These are phyloP conservation scores for Epichloe amarillans DNA, from an alignment of 2,329 filamentous ascomycete species.

Conservation along the genomic window DNA sequence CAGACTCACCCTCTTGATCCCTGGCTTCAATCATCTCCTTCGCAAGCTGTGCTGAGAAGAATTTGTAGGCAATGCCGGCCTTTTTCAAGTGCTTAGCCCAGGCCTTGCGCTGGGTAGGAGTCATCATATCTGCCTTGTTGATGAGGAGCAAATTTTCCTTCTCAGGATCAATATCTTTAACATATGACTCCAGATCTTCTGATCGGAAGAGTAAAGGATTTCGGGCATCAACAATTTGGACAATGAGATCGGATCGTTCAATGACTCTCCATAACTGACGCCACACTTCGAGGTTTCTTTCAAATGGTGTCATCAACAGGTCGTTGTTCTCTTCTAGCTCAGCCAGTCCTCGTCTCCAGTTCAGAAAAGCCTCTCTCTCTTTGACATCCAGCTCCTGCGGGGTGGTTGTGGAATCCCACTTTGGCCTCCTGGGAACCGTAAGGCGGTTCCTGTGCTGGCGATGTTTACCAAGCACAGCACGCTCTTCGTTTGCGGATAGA, in stretches of 20 bases:
- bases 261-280: conserved; percentile 96
- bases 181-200: conserved; percentile 84
- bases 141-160: conserved; percentile 89
- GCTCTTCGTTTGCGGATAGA: conserved; percentile 73
- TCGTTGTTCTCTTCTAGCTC: conserved; percentile 91
- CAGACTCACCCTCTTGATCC: conserved; percentile 37
- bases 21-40: conserved; percentile 76
- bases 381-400: conserved; percentile 63
- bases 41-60: conserved; percentile 88
- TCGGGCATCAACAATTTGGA: conserved; percentile 95
- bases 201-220: conserved; percentile 91
- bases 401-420: conserved; percentile 80
- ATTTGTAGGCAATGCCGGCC: conserved; percentile 76
- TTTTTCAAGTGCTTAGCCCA: conserved; percentile 83
- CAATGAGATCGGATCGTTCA: conserved; percentile 85
- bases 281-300: conserved; percentile 96
- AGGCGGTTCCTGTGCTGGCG: conserved; percentile 63
- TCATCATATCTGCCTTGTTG: conserved; percentile 99
- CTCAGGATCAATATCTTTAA: conserved; percentile 76
- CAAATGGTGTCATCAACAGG: conserved; percentile 92
- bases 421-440: conserved; percentile 78
- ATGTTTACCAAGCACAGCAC: conserved; percentile 65
- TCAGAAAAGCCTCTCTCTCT: conserved; percentile 69
- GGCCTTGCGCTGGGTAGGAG: conserved; percentile 59
- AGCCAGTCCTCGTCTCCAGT: conserved; percentile 82